Percentiles rank a stretch among this genome's conserved stretches.
These are phyloP conservation scores for Pythium coloratum DNA, from an alignment of 352 stramenopile genomes.

Conservation along the genomic window DNA sequence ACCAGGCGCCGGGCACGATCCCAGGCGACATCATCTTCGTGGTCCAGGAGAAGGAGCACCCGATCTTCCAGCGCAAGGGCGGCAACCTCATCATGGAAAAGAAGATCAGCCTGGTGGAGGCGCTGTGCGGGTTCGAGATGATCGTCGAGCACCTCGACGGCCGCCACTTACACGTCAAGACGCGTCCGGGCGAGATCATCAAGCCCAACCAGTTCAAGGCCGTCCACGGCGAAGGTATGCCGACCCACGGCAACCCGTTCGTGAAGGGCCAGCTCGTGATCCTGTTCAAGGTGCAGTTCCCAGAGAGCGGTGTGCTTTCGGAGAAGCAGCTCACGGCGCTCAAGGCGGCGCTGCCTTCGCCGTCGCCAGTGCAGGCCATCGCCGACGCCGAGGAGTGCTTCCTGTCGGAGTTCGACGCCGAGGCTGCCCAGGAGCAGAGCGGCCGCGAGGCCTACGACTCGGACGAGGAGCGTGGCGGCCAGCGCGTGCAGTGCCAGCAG, in stretches of 20 bases:
- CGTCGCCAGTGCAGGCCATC: slow-evolving; percentile 45
- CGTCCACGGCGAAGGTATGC: slow-evolving; percentile 97
- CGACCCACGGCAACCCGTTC: slow-evolving; percentile 96
- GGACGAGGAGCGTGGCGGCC: slow-evolving; percentile 92
- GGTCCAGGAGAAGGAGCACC: slow-evolving; percentile 97
- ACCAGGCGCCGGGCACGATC: slow-evolving; percentile 93
- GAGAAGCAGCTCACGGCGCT: slow-evolving; percentile 83
- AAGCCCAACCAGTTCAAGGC: slow-evolving; percentile 93
- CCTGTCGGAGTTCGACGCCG: slow-evolving; percentile 93
- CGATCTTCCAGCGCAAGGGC: slow-evolving; percentile 95
- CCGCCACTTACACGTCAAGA: slow-evolving; percentile 92
- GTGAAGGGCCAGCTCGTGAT: slow-evolving; percentile 98
- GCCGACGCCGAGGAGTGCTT: slow-evolving; percentile 78
- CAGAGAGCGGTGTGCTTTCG: slow-evolving; percentile 85
- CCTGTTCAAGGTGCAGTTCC: slow-evolving; percentile 97
- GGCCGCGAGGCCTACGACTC: slow-evolving; percentile 88
- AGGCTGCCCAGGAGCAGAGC: slow-evolving; percentile 81
- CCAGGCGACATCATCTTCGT: slow-evolving; percentile 97
- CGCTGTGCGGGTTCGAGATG: slow-evolving; percentile 90
- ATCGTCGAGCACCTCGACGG: slow-evolving; percentile 93
- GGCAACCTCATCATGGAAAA: slow-evolving; percentile 97
- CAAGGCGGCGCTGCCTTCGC: slow-evolving; percentile 55
- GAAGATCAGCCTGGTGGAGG: slow-evolving; percentile 94
- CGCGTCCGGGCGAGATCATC: slow-evolving; percentile 91
- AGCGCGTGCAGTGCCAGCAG: slow-evolving; percentile 88